Percentiles rank a stretch among this genome's conserved stretches.
Conservation (phyloP, 768 basidiomycete species). For the Solioccasus polychromus region DNA sequence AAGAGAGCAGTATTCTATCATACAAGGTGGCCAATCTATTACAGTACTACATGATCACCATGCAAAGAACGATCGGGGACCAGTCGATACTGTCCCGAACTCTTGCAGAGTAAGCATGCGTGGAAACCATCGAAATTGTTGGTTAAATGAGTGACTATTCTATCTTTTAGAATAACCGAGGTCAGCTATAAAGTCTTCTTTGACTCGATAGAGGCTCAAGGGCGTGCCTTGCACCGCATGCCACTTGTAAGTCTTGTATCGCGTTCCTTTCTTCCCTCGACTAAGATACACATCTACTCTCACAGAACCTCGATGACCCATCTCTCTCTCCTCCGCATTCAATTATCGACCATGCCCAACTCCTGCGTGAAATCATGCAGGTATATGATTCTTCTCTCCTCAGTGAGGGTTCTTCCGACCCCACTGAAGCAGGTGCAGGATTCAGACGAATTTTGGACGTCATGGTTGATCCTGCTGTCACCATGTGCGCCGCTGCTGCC, state of each 20-base stretch:
- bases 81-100: slow-evolving; percentile 73
- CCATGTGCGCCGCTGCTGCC: slow-evolving; percentile 66
- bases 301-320: slow-evolving; percentile 64
- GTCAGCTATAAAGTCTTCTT: slow-evolving; percentile 83
- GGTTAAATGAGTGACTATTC: not conserved
- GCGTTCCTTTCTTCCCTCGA: not conserved
- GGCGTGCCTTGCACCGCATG: slow-evolving; percentile 57
- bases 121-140: no score
- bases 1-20: slow-evolving; percentile 88
- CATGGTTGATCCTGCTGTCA: slow-evolving; percentile 80
- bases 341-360: slow-evolving; percentile 79
- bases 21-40: slow-evolving; percentile 95
- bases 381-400: slow-evolving; percentile 88
- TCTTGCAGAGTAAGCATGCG: slow-evolving; percentile 75
- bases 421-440: slow-evolving; percentile 11
- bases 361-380: slow-evolving; percentile 82
- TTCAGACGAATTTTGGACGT: slow-evolving; percentile 62
- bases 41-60: slow-evolving; percentile 91
- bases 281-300: not conserved
- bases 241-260: slow-evolving; percentile 43
- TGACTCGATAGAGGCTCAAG: slow-evolving; percentile 82
- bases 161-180: slow-evolving; percentile 63
- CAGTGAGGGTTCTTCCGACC: slow-evolving; percentile 38
- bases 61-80: slow-evolving; percentile 89
- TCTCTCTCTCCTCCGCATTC: slow-evolving; percentile 70